phyloP scores from a whole-genome alignment of 495 filamentous ascomycete species.

The Rhypophila decipiens region DNA sequence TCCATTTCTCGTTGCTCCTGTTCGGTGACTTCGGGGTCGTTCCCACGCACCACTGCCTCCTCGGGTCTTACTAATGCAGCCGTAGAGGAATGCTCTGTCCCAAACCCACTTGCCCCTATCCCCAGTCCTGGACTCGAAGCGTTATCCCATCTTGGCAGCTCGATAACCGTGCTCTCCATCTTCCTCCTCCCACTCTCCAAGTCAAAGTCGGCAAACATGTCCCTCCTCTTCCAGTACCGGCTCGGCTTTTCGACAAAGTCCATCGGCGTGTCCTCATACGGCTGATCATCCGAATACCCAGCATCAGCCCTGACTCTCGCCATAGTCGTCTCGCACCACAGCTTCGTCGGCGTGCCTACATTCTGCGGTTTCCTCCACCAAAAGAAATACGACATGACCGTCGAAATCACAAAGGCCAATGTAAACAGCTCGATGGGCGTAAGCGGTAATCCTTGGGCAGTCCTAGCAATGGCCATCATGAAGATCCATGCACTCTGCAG shows the following conservation, averaged over 20 bases:
- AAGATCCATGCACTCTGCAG: slow-evolving; percentile 13
- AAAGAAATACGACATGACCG: slow-evolving; percentile 25
- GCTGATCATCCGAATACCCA: slow-evolving; percentile 6
- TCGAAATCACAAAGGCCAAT: slow-evolving; percentile 20
- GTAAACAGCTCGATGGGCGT: slow-evolving; percentile 22
- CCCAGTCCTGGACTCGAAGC: background rate
- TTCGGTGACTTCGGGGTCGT: too few relatives aligned
- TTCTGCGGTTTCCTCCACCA: slow-evolving; percentile 36
- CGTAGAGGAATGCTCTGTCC: too few relatives aligned
- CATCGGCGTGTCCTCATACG: slow-evolving; percentile 24
- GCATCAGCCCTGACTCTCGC: slow-evolving; percentile 8
- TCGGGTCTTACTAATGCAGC: background rate
- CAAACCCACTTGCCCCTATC: too few relatives aligned
- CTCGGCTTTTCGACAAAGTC: slow-evolving; percentile 29
- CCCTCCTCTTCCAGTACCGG: background rate
- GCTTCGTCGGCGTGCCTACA: slow-evolving; percentile 11
- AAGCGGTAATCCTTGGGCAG: slow-evolving; percentile 7
- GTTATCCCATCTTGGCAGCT: background rate
- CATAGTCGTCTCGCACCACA: slow-evolving; percentile 5
- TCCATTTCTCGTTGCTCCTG: too few relatives aligned
- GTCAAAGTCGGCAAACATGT: slow-evolving; percentile 1
- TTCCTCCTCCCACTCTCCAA: background rate
- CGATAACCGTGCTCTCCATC: background rate
- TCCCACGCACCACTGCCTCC: background rate
- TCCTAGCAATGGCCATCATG: slow-evolving; percentile 9